phyloP scores from a whole-genome alignment of 495 filamentous ascomycete genomes.

The Glarea lozoyensis region DNA sequence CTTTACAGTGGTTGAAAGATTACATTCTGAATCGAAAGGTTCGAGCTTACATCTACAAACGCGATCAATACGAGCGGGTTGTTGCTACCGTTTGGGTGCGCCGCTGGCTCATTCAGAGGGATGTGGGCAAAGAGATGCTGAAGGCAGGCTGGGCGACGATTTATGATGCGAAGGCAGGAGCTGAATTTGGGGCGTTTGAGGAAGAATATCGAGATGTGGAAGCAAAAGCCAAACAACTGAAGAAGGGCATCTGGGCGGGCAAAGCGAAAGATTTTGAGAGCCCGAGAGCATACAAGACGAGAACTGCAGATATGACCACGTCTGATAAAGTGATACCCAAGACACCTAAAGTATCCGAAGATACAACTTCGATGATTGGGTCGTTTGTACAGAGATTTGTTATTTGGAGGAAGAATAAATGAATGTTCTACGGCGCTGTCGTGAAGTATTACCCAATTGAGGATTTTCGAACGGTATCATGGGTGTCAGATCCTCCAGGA shows the following conservation, averaged over 20 bases:
- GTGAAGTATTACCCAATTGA: too few species aligned
- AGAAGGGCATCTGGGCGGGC: slow-evolving; percentile 68
- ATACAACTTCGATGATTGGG: background rate
- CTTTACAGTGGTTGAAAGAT: slow-evolving; percentile 62
- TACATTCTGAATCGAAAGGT: slow-evolving; percentile 70
- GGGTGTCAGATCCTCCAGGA: too few species aligned
- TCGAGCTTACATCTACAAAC: slow-evolving; percentile 67
- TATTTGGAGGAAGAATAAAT: too few species aligned
- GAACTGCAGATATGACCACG: slow-evolving; percentile 38
- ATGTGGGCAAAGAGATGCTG: slow-evolving; percentile 88
- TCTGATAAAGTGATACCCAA: slow-evolving; percentile 14
- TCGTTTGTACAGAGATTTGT: too few species aligned
- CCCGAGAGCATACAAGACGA: slow-evolving; percentile 77
- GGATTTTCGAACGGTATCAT: too few species aligned
- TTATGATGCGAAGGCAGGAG: slow-evolving; percentile 82
- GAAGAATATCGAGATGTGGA: slow-evolving; percentile 64
- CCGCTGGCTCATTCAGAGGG: slow-evolving; percentile 49
- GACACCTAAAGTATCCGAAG: background rate
- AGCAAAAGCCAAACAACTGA: slow-evolving; percentile 54
- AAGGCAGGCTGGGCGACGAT: slow-evolving; percentile 74
- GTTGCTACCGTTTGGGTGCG: slow-evolving; percentile 80
- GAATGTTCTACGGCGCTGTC: too few species aligned
- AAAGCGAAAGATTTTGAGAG: slow-evolving; percentile 56
- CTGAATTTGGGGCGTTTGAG: slow-evolving; percentile 68
- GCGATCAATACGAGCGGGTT: slow-evolving; percentile 87